Conservation (phyloP, 2,329 filamentous ascomycete species). For the Lachnellula willkommii region DNA sequence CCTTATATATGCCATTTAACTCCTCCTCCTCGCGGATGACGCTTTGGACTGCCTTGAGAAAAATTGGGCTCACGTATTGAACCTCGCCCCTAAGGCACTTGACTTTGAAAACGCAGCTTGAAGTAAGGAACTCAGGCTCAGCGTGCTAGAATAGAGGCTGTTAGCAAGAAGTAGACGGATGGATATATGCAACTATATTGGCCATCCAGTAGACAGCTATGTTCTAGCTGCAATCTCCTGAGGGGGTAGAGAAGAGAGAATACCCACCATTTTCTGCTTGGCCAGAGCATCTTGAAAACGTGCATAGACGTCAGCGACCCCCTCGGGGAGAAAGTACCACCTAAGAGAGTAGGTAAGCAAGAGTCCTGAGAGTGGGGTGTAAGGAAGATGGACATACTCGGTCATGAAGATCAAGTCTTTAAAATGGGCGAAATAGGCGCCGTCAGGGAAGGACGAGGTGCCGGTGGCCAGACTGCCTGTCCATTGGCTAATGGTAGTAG, state of each 20-base stretch:
- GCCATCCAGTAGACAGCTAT: background rate
- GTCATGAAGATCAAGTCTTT: background rate
- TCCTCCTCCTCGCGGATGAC: conserved; percentile 16
- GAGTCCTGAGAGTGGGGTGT: background rate
- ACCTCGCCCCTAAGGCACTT: background rate
- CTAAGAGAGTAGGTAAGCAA: background rate
- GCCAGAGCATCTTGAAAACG: background rate
- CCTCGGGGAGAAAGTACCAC: background rate
- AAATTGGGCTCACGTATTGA: background rate
- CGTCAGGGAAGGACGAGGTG: background rate
- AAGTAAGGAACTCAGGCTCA: conserved; percentile 1
- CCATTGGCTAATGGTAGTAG: background rate
- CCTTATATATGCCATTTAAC: conserved; percentile 4
- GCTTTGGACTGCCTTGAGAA: conserved; percentile 8
- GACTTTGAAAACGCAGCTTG: conserved; percentile 8
- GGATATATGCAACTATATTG: conserved; percentile 1
- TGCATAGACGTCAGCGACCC: background rate
- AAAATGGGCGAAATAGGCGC: background rate
- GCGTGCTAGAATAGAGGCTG: conserved; percentile 3
- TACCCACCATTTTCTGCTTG: background rate
- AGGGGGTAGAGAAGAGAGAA: background rate
- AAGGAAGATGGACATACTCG: background rate
- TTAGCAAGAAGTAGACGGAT: background rate
- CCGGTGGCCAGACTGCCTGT: background rate
- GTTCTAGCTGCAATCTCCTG: background rate